Evolutionary conservation across 202 grass and related monocot genomes (phyloP).

Genomic region (Alloteropsis angusta): DNA sequence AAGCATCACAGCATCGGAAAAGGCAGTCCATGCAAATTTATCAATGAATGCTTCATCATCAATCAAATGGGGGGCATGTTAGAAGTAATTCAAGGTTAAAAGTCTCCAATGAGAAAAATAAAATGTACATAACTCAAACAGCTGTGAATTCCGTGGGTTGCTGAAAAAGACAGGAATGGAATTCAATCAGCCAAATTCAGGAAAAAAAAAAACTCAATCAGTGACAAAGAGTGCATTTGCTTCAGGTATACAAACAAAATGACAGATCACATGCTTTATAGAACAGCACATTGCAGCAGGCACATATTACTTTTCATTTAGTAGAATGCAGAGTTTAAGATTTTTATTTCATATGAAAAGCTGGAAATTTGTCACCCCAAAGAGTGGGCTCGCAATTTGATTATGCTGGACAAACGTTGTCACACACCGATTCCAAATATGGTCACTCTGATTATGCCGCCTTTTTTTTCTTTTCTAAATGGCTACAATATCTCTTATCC

Average conservation of each 20-base stretch:
- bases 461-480: no score
- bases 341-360: not conserved
- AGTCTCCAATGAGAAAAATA: not conserved
- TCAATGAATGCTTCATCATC: not conserved
- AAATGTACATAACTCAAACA: not conserved
- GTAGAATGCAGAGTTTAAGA: not conserved
- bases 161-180: not conserved
- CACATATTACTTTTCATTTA: not conserved
- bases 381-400: not conserved
- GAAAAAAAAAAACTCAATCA: not conserved
- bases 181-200: not conserved
- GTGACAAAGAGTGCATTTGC: not conserved
- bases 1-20: not conserved
- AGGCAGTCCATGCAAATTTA: not conserved
- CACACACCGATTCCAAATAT: not conserved
- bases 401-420: not conserved
- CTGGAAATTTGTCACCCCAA: no score
- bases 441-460: not conserved
- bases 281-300: not conserved
- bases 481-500: no score
- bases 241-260: conserved; percentile 13
- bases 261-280: not conserved
- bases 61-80: not conserved
- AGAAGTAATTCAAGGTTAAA: not conserved
- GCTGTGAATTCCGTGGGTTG: not conserved